Conservation (phyloP, 768 basidiomycete genomes). For the Xanthoconium stramineum region DNA sequence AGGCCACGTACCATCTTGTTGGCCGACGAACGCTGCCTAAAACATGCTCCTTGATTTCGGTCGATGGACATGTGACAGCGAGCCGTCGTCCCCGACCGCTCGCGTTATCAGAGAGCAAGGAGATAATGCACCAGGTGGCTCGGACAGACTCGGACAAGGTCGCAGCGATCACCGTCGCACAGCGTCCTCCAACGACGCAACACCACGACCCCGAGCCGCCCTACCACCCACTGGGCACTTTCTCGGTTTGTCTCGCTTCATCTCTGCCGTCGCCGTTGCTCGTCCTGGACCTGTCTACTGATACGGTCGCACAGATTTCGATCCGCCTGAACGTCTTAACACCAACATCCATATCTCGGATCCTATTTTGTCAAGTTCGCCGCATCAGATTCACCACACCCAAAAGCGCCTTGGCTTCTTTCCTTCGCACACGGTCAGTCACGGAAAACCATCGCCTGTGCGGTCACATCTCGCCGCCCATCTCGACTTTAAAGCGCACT, state of each 20-base stretch:
- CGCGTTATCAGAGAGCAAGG: constrained; percentile 1
- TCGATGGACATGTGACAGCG: constrained; percentile 22
- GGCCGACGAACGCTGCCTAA: neutral
- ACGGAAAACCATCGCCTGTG: constrained; percentile 28
- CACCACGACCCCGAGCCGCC: constrained; percentile 43
- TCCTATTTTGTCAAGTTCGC: constrained; percentile 11
- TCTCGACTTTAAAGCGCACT: constrained; percentile 34
- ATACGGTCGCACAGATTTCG: constrained; percentile 13
- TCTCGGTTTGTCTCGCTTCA: constrained; percentile 18
- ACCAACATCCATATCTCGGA: constrained; percentile 8
- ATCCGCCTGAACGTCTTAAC: constrained; percentile 11
- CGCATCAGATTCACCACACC: constrained; percentile 30
- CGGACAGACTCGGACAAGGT: constrained; percentile 5
- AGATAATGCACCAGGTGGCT: constrained; percentile 3
- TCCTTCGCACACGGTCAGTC: constrained; percentile 39
- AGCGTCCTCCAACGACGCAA: constrained; percentile 47
- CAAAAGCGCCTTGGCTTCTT: constrained; percentile 31
- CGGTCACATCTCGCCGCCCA: constrained; percentile 17
- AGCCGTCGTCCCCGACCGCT: constrained; percentile 15
- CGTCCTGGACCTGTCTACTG: constrained; percentile 8
- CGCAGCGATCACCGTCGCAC: constrained; percentile 26
- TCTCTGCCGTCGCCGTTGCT: constrained; percentile 6
- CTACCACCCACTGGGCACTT: constrained; percentile 16
- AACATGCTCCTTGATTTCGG: constrained; percentile 25
- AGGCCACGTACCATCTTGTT: constrained; percentile 1